phyloP scores from a whole-genome alignment of 176 grass and related monocot genomes.

The Triticum monococcum region DNA sequence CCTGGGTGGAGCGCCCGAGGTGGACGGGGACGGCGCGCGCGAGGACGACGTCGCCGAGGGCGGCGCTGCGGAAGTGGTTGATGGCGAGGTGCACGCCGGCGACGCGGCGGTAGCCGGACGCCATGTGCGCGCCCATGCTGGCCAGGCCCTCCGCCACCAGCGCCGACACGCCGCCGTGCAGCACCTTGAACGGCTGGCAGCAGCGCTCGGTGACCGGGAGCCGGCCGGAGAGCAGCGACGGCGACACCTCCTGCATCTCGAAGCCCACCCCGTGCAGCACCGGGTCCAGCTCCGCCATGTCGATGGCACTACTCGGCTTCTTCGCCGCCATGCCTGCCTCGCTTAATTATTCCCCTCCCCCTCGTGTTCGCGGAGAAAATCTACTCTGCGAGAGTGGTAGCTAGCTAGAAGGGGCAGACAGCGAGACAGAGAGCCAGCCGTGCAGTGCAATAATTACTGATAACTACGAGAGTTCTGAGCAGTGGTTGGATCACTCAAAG shows the following conservation, averaged over 20 bases:
- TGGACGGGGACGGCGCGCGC: constrained; percentile 58
- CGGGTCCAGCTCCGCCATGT: constrained; percentile 62
- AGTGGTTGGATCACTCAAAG: not conserved
- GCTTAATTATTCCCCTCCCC: not conserved
- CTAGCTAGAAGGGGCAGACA: not conserved
- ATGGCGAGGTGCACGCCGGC: constrained; percentile 73
- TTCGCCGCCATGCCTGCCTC: not conserved
- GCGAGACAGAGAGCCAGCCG: not conserved
- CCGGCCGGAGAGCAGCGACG: constrained; percentile 41
- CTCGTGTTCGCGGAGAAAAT: not conserved
- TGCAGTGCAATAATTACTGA: not conserved
- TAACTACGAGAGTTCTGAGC: not conserved
- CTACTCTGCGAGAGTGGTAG: too few relatives aligned
- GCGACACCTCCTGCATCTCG: constrained; percentile 53
- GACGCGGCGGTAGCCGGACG: constrained; percentile 59
- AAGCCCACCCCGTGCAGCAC: constrained; percentile 57
- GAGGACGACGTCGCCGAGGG: constrained; percentile 58
- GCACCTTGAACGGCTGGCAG: constrained; percentile 86
- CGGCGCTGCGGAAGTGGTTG: constrained; percentile 78
- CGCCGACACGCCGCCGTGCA: constrained; percentile 76
- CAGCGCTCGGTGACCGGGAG: constrained; percentile 51
- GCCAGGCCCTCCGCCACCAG: constrained; percentile 65
- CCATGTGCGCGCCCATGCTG: constrained; percentile 91
- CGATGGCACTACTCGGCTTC: not conserved
- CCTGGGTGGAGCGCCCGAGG: constrained; percentile 66